Evolutionary conservation across 2,329 filamentous ascomycete species (phyloP).

Genomic region (Fusarium aywerte): DNA sequence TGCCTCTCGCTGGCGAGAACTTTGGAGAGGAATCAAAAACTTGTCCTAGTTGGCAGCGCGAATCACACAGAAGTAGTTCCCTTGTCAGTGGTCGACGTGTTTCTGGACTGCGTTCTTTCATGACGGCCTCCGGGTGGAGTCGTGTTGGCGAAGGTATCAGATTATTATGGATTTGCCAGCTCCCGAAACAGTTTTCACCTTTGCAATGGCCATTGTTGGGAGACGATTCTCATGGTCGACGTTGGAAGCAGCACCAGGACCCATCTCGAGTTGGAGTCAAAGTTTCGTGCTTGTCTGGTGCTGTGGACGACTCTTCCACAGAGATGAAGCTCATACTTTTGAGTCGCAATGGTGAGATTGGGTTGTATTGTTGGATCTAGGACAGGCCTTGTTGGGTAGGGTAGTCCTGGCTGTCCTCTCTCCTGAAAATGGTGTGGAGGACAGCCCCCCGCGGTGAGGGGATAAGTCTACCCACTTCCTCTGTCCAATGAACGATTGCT

Average conservation of each 20-base stretch:
- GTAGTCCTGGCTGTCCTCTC: conserved; percentile 62
- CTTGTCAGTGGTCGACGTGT: conserved; percentile 28
- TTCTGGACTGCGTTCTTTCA: conserved; percentile 22
- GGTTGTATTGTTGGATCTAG: conserved; percentile 40
- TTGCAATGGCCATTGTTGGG: conserved; percentile 18
- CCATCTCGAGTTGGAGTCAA: conserved; percentile 95
- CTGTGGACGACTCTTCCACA: conserved; percentile 30
- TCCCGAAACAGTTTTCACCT: conserved; percentile 24
- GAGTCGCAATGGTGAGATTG: conserved; percentile 29
- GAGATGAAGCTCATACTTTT: conserved; percentile 4
- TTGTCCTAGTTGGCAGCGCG: conserved; percentile 88
- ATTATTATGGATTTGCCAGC: conserved; percentile 19
- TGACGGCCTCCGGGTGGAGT: conserved; percentile 28
- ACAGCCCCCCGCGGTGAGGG: conserved; percentile 58
- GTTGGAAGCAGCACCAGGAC: conserved; percentile 66
- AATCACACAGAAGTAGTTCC: conserved; percentile 77
- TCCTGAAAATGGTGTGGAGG: conserved; percentile 62
- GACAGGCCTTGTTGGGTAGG: conserved; percentile 45
- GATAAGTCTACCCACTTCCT: conserved; percentile 59
- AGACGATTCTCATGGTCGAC: conserved; percentile 10
- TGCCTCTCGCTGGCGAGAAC: conserved; percentile 48
- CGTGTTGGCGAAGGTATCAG: conserved; percentile 36
- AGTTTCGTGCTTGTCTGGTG: conserved; percentile 86
- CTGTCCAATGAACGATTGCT: conserved; percentile 33
- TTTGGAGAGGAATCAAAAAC: conserved; percentile 92